Evolutionary conservation across 2,329 filamentous ascomycete genomes (phyloP), one percentile per base, ranked within the genome.

Genomic region (Mollisia scopiformis): DNA sequence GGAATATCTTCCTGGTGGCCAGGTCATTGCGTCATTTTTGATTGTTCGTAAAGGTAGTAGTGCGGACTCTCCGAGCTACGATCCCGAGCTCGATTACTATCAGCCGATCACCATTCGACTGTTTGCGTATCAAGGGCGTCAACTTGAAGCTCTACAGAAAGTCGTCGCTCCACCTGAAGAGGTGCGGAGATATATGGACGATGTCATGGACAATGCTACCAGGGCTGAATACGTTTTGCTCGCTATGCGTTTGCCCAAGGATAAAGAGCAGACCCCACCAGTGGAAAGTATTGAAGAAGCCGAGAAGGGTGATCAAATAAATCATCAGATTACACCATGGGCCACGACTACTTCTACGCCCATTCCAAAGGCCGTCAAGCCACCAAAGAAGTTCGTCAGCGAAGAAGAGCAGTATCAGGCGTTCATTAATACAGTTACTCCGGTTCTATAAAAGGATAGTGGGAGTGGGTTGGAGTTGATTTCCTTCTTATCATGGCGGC

Each of bases 11-110:
- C 80, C 81, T n/a, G 74, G 75, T 3, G 84, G 84, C 2, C 84
- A 85, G 54, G 83, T 91, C 1, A 82, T 92, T 46, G 88, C 88
- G 2, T 93, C 90, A 1, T 95, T 94, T 71, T 78, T 95, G 11
- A 86, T 93, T 61, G 89, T 91, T 6, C 87, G 89, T 52, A 89
- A 88, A 73, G 90, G 88, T 30, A 88, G 86, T 67, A 80, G 79
- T n/a, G 84, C 85, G 1, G 87, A 89, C 37, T 70, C 68, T 67
- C 85, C 87, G 60, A 81, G 83, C 58, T 84, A 84, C n/a, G 84
- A 89, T 63, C 84, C 84, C 1, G 76, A 79, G 8, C 75, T 88
- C 13, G 87, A 92, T 69, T 92, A 90, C 75, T 94, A 92, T 71
- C 89, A 93, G 67, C 90, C 91, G 1, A 82, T 93, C 28, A 89